A percentile compares a stretch with the other conserved stretches of the same genome.
These are phyloP conservation scores for Neofusicoccum laricinum DNA, from an alignment of 2,329 filamentous ascomycete species.

Conservation along the genomic window DNA sequence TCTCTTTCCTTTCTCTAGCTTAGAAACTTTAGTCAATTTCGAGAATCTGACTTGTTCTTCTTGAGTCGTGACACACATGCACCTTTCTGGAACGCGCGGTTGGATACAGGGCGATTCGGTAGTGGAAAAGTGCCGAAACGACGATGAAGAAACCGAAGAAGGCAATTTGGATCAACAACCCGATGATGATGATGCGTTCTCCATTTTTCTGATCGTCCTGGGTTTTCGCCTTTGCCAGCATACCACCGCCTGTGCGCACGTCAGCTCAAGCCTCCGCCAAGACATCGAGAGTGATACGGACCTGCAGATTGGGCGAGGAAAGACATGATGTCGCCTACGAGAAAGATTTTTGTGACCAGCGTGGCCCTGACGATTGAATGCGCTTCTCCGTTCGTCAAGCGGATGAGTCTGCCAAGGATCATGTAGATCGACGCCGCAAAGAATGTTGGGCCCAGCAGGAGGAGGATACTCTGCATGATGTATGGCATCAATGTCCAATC, in stretches of 20 bases:
- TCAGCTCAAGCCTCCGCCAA: not conserved
- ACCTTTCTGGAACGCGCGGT: constrained; percentile 16
- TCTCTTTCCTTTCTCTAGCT: too few relatives aligned
- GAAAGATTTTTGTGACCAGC: constrained; percentile 43
- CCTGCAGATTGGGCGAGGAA: constrained; percentile 38
- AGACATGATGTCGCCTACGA: constrained; percentile 41
- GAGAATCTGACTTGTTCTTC: too few relatives aligned
- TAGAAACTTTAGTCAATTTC: too few relatives aligned
- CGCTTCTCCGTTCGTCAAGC: constrained; percentile 31
- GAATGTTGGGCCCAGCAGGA: constrained; percentile 46
- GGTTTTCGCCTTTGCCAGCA: not conserved
- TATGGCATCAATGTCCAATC: constrained; percentile 35
- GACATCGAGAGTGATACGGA: not conserved
- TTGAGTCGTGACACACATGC: too few relatives aligned
- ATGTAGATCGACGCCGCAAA: constrained; percentile 48
- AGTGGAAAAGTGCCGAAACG: constrained; percentile 29
- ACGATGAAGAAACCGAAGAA: constrained; percentile 52
- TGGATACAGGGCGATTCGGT: constrained; percentile 22
- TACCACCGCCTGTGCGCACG: constrained; percentile 3
- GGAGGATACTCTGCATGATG: constrained; percentile 43
- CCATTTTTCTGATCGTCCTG: constrained; percentile 24
- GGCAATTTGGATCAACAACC: constrained; percentile 49
- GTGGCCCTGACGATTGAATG: constrained; percentile 32
- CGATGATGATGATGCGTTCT: constrained; percentile 46
- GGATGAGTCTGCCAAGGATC: constrained; percentile 41